Percentiles rank a stretch among this genome's conserved stretches.
These are phyloP conservation scores for Russula lepida DNA, from an alignment of 768 basidiomycete genomes.

Conservation along the genomic window DNA sequence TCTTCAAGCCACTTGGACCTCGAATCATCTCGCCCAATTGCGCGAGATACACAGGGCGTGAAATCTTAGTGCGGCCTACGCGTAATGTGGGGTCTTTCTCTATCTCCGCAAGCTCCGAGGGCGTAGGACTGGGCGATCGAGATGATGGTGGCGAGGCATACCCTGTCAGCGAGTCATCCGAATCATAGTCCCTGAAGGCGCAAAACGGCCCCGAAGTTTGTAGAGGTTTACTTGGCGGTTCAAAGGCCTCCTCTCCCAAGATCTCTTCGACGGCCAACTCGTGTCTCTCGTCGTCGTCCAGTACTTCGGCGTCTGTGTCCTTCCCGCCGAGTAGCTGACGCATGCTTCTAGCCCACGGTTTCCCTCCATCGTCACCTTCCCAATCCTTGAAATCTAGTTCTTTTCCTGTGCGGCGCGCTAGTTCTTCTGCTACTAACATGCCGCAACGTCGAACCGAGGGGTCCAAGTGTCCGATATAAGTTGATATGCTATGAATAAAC, in stretches of 20 bases:
- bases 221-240: not conserved
- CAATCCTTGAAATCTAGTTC: slow-evolving; percentile 73
- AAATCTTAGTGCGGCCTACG: slow-evolving; percentile 57
- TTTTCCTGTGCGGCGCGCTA: slow-evolving; percentile 54
- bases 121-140: slow-evolving; percentile 73
- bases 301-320: slow-evolving; percentile 41
- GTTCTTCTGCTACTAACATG: slow-evolving; percentile 84
- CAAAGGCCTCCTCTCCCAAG: not conserved
- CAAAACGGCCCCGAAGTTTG: not conserved
- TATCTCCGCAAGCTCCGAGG: slow-evolving; percentile 71
- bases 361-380: slow-evolving; percentile 66
- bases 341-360: slow-evolving; percentile 54
- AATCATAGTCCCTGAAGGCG: slow-evolving; percentile 44
- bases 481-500: slow-evolving; percentile 61
- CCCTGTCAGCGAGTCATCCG: slow-evolving; percentile 73
- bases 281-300: slow-evolving; percentile 8
- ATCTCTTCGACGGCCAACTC: not conserved
- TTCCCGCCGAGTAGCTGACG: slow-evolving; percentile 42
- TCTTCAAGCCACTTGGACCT: slow-evolving; percentile 40
- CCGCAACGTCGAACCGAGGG: slow-evolving; percentile 73
- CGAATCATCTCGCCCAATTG: slow-evolving; percentile 78
- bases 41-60: slow-evolving; percentile 82
- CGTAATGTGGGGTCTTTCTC: slow-evolving; percentile 79
- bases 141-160: slow-evolving; percentile 62
- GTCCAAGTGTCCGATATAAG: slow-evolving; percentile 75